Base-by-base conservation (phyloP, 2,329 filamentous ascomycete genomes). In the Coniochaeta pulveracea region DNA sequence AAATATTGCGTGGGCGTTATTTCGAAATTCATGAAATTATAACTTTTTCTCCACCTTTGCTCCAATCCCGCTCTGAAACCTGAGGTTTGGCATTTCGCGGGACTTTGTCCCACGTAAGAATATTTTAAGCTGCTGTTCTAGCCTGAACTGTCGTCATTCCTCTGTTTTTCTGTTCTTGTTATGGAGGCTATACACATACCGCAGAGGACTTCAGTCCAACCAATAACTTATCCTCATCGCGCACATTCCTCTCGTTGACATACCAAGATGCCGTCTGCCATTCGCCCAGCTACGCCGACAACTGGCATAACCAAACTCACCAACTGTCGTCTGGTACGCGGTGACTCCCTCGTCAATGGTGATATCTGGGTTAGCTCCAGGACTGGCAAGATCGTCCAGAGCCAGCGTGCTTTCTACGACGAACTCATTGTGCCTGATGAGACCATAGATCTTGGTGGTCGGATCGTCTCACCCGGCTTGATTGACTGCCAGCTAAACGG, bases 401-500 rank as follows among this genome's bases (percentile, higher is more conserved):
- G 69, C 47, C 76, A 80, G 48, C 61, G 68, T 23, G 61, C 66
- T 22, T 80, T 80, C 52, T 88, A 83, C 52, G 76, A 77, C 45
- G 69, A 82, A 34, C 66, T 76, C 28, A 61, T 69, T 34, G 63
- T 78, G 3, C 84, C 88, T 2, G 83, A 89, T 50, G 60, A 76
- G 44, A 77, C 79, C 34, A 66, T 94, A 45, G 76, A 95, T 48
- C 74, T 95, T 2, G 73, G 76, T 33, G 85, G 85, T 37, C 84
- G 84, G 46, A 89, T 94, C 43, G 54, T 95, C 14, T 76, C 82
- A 1, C 85, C 88, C 0, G 88, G 88, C 17, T 69, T 95, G 50
- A 91, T 95, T 46, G 88, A 95, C 44, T 80, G 81, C 34, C 88
- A 95, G 56, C 76, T 95, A 45, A 95, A 95, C 49, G 88, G 88